Evolutionary conservation across 352 stramenopile genomes (phyloP).

Genomic region (Pythium pectinolyticum): DNA sequence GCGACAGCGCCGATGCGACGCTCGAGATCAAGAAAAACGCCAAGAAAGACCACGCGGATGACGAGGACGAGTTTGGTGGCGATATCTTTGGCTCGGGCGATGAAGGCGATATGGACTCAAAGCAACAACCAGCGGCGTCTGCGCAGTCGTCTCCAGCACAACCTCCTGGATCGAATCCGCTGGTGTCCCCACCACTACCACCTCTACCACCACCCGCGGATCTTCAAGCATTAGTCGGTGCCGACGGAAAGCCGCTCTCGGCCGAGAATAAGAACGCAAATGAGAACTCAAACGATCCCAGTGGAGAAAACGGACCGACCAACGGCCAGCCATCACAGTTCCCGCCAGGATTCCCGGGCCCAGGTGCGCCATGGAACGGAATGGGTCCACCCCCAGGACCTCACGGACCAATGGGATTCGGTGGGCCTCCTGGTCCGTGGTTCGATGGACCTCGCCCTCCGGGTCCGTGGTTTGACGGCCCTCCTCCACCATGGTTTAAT

Average conservation of each 20-base stretch:
- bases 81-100: slow-evolving; percentile 80
- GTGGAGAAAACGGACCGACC: slow-evolving; percentile 16
- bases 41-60: slow-evolving; percentile 73
- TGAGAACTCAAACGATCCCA: neutral
- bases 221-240: slow-evolving; percentile 7
- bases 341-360: slow-evolving; percentile 17
- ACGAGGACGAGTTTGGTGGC: slow-evolving; percentile 83
- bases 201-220: slow-evolving; percentile 35
- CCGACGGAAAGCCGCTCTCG: neutral
- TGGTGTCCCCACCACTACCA: slow-evolving; percentile 28
- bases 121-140: slow-evolving; percentile 26
- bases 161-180: neutral
- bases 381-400: slow-evolving; percentile 41
- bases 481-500: slow-evolving; percentile 76
- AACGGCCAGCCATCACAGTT: slow-evolving; percentile 6
- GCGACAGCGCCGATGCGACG: slow-evolving; percentile 77
- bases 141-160: slow-evolving; percentile 27
- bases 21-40: slow-evolving; percentile 80
- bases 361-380: slow-evolving; percentile 29
- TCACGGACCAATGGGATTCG: slow-evolving; percentile 50
- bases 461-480: slow-evolving; percentile 76
- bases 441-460: slow-evolving; percentile 70
- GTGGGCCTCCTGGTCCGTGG: slow-evolving; percentile 54
- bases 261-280: slow-evolving; percentile 2
- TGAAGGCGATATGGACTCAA: slow-evolving; percentile 41